Conservation (phyloP, 202 grass and related monocot genomes). For the Elaeis oleifera region DNA sequence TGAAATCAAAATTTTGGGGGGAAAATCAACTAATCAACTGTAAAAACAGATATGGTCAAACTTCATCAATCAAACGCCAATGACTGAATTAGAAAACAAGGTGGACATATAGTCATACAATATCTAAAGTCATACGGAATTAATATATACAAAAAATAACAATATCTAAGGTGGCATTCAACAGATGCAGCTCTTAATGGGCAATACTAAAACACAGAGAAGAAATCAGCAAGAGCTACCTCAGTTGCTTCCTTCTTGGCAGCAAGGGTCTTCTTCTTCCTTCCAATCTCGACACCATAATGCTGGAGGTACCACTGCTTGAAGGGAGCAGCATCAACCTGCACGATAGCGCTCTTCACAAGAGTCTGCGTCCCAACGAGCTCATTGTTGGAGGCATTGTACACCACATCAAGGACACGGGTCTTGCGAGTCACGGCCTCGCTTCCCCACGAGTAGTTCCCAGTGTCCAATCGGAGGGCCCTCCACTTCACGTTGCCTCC, state of each 20-base stretch:
- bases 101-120: too few species aligned
- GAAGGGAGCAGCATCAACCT: constrained; percentile 92
- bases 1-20: too few species aligned
- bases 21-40: too few species aligned
- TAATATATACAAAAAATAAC: too few species aligned
- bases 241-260: constrained; percentile 58
- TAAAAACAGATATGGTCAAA: too few species aligned
- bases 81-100: too few species aligned
- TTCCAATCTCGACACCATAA: constrained; percentile 73
- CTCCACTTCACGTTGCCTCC: constrained; percentile 86
- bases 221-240: constrained; percentile 28
- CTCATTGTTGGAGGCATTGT: constrained; percentile 83
- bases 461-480: constrained; percentile 72
- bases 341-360: constrained; percentile 82
- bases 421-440: constrained; percentile 77
- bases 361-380: constrained; percentile 88
- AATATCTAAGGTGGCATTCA: too few species aligned
- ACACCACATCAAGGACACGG: constrained; percentile 75
- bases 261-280: constrained; percentile 64
- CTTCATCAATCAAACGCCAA: too few species aligned
- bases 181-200: not conserved
- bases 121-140: too few species aligned
- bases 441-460: constrained; percentile 85
- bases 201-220: not conserved
- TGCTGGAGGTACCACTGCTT: constrained; percentile 88